These are phyloP conservation scores for Metschnikowia peoriensis DNA, from an alignment of 805 yeast genomes.

Conservation along the genomic window DNA sequence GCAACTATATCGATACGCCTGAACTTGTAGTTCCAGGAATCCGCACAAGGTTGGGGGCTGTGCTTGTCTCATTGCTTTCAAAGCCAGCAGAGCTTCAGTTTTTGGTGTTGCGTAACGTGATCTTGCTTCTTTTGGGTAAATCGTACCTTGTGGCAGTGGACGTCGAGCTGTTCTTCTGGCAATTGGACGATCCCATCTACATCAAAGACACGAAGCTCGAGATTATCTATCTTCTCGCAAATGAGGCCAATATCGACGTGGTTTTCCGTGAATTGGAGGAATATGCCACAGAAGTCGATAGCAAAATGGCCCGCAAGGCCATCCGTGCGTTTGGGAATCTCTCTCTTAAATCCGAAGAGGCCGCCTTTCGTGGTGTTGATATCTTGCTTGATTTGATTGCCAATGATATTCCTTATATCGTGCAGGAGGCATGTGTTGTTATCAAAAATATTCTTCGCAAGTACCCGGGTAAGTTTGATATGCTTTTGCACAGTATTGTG, in stretches of 20 bases:
- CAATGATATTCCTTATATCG: constrained; percentile 67
- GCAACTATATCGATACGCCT: constrained; percentile 65
- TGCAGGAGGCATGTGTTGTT: constrained; percentile 78
- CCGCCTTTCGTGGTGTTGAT: constrained; percentile 63
- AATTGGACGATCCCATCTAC: constrained; percentile 81
- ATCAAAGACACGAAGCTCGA: constrained; percentile 89
- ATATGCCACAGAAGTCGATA: constrained; percentile 84
- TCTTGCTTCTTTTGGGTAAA: constrained; percentile 65
- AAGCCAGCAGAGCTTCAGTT: constrained; percentile 85
- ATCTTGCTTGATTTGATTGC: constrained; percentile 57
- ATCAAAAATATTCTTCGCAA: constrained; percentile 73
- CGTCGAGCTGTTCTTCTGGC: constrained; percentile 79
- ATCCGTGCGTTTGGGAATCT: constrained; percentile 86
- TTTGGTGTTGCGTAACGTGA: constrained; percentile 75
- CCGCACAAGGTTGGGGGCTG: constrained; percentile 60
- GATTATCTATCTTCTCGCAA: constrained; percentile 76
- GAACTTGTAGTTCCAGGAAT: constrained; percentile 55
- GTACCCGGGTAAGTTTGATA: constrained; percentile 59
- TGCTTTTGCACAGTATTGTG: constrained; percentile 28
- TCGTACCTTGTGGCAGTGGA: constrained; percentile 61
- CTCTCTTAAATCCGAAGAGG: constrained; percentile 68
- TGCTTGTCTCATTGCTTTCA: constrained; percentile 64
- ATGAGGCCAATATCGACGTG: constrained; percentile 53
- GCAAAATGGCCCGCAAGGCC: constrained; percentile 83
- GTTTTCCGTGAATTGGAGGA: constrained; percentile 78